Conservation (phyloP, 352 stramenopile genomes). For the Phytophthora chlamydospora region DNA sequence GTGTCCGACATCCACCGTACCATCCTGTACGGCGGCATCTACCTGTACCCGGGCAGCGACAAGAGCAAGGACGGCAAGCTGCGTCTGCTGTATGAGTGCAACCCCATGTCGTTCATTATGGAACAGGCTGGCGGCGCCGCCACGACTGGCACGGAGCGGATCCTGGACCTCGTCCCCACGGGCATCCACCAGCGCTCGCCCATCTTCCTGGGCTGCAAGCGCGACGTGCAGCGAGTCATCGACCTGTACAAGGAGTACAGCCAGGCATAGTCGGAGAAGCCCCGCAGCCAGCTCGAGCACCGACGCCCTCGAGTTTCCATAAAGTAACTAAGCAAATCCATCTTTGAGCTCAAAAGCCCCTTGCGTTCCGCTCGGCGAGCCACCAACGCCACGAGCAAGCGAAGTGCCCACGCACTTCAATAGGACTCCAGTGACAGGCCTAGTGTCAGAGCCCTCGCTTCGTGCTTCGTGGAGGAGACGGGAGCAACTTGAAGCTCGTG, state of each 20-base stretch:
- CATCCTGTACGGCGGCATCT: slow-evolving; percentile 98
- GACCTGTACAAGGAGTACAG: slow-evolving; percentile 72
- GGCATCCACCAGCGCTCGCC: slow-evolving; percentile 97
- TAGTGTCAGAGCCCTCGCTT: background rate
- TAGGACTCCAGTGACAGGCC: background rate
- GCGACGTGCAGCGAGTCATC: slow-evolving; percentile 84
- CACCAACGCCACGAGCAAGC: background rate
- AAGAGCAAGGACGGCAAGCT: slow-evolving; percentile 96
- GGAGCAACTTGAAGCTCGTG: background rate
- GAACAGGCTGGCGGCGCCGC: slow-evolving; percentile 97
- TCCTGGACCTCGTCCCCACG: slow-evolving; percentile 94
- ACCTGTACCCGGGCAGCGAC: slow-evolving; percentile 96
- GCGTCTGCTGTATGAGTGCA: slow-evolving; percentile 98
- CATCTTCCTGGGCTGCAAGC: slow-evolving; percentile 96
- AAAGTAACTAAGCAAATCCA: slow-evolving; percentile 38
- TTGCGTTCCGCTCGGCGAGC: background rate
- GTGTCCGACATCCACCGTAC: slow-evolving; percentile 99
- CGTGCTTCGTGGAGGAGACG: background rate
- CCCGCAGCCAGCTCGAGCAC: background rate
- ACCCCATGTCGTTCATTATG: slow-evolving; percentile 99
- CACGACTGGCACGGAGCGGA: slow-evolving; percentile 93
- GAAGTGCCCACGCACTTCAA: slow-evolving; percentile 6
- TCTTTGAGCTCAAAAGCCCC: slow-evolving; percentile 13
- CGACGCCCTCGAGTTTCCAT: slow-evolving; percentile 21
- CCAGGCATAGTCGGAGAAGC: slow-evolving; percentile 34